Conservation (phyloP, 345 rosid genomes). For the Euphorbia tirucalli region DNA sequence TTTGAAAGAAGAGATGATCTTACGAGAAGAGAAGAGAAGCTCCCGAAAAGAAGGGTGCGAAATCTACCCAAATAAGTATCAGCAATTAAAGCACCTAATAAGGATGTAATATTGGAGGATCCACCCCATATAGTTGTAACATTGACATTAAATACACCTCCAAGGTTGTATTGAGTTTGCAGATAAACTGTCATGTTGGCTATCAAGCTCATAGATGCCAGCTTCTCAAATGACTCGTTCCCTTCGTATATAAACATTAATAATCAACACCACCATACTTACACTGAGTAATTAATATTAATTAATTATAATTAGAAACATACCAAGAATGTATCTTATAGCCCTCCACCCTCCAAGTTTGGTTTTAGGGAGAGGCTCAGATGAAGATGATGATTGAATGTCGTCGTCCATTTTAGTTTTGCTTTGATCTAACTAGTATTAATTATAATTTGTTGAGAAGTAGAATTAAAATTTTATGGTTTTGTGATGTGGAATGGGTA, state of each 20-base stretch:
- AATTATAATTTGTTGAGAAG: no score
- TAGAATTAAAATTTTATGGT: no score
- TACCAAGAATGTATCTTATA: conserved; percentile 45
- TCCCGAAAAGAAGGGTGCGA: conserved; percentile 54
- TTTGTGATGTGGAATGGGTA: no score
- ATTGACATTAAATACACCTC: conserved; percentile 52
- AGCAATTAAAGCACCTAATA: conserved; percentile 63
- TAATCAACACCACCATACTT: no score
- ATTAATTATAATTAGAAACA: not conserved
- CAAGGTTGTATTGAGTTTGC: conserved; percentile 48
- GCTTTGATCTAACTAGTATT: no score
- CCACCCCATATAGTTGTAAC: conserved; percentile 58
- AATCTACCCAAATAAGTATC: conserved; percentile 63
- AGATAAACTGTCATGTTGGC: conserved; percentile 54
- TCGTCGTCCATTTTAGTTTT: no score
- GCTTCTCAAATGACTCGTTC: conserved; percentile 72
- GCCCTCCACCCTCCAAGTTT: conserved; percentile 45
- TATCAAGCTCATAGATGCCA: conserved; percentile 68
- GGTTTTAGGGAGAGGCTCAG: not conserved
- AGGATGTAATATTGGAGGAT: conserved; percentile 49
- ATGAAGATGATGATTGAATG: no score
- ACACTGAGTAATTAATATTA: no score
- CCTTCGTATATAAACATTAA: conserved; percentile 37
- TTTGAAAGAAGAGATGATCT: no score
- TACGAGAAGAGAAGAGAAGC: conserved; percentile 53